These are phyloP conservation scores for Fusarium solani-melongenae DNA, from an alignment of 2,329 filamentous ascomycete species.

Conservation along the genomic window DNA sequence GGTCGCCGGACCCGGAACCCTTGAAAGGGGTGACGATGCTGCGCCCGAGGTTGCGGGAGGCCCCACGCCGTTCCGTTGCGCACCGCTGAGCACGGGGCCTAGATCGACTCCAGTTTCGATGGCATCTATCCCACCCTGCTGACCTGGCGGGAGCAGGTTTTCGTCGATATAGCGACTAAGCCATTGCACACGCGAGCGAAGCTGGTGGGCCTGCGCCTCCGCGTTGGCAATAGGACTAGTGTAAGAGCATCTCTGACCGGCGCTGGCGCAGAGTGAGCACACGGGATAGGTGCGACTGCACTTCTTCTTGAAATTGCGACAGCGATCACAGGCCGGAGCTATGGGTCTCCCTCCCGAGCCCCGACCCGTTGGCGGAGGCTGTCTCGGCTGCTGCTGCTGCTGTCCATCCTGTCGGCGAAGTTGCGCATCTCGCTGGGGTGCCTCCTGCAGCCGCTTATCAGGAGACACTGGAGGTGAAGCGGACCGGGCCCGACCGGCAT, in stretches of 20 bases:
- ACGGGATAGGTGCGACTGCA: constrained; percentile 55
- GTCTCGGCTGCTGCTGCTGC: constrained; percentile 6
- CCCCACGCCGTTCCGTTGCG: not conserved
- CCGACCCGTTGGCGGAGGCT: not conserved
- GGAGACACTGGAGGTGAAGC: constrained; percentile 41
- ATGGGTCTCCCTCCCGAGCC: constrained; percentile 16
- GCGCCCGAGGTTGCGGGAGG: constrained; percentile 1
- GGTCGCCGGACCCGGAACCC: constrained; percentile 22
- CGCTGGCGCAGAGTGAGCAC: constrained; percentile 53
- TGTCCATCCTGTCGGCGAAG: constrained; percentile 5
- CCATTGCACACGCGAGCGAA: constrained; percentile 55
- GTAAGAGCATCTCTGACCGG: constrained; percentile 53
- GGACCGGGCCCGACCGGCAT: constrained; percentile 42
- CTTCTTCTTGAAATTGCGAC: constrained; percentile 59
- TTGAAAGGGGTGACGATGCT: constrained; percentile 24
- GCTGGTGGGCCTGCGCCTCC: constrained; percentile 48
- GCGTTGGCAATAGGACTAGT: constrained; percentile 47
- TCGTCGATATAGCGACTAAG: constrained; percentile 52
- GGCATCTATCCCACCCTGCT: constrained; percentile 44
- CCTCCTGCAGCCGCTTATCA: constrained; percentile 16
- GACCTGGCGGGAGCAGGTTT: constrained; percentile 38
- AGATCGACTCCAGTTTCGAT: constrained; percentile 53
- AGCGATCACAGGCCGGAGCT: constrained; percentile 53
- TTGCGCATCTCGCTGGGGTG: constrained; percentile 35
- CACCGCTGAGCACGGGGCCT: constrained; percentile 12